These are phyloP conservation scores for Scheffersomyces coipomensis DNA, from an alignment of 805 yeast genomes.

Conservation along the genomic window DNA sequence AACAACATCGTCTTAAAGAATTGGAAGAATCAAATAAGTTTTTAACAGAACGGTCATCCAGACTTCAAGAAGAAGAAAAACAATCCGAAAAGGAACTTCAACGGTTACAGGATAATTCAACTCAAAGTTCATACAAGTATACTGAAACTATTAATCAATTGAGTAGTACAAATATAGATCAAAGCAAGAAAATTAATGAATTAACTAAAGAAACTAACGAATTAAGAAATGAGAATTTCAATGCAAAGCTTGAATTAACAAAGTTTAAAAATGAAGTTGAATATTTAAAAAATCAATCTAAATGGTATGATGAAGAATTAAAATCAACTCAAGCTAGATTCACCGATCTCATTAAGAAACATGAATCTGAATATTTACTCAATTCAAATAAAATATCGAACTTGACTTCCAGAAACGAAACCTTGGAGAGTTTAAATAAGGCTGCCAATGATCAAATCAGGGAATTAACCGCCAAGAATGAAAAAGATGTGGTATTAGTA, in stretches of 20 bases:
- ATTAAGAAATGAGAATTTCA: slow-evolving; percentile 34
- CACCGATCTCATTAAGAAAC: slow-evolving; percentile 36
- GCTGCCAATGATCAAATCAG: slow-evolving; percentile 43
- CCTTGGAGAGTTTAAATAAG: slow-evolving; percentile 33
- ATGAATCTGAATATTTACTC: slow-evolving; percentile 33
- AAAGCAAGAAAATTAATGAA: slow-evolving; percentile 32
- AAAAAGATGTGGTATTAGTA: slow-evolving; percentile 17
- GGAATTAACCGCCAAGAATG: slow-evolving; percentile 43
- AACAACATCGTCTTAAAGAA: slow-evolving; percentile 11
- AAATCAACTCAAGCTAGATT: slow-evolving; percentile 31
- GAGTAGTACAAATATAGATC: slow-evolving; percentile 34
- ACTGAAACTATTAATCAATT: slow-evolving; percentile 26
- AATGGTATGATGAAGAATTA: slow-evolving; percentile 41
- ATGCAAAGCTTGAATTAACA: slow-evolving; percentile 32
- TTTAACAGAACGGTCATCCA: slow-evolving; percentile 13
- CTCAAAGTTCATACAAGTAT: slow-evolving; percentile 23
- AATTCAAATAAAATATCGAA: slow-evolving; percentile 27
- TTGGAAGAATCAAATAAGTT: slow-evolving; percentile 13
- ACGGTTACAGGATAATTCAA: slow-evolving; percentile 11
- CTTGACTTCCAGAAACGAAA: slow-evolving; percentile 21
- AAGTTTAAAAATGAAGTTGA: slow-evolving; percentile 32
- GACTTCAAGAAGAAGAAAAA: slow-evolving; percentile 13
- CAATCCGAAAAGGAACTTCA: slow-evolving; percentile 10
- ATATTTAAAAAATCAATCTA: slow-evolving; percentile 32
- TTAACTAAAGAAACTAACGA: slow-evolving; percentile 35